Evolutionary conservation across 2,329 filamentous ascomycete genomes (phyloP).

Genomic region (Hypoxylon sp.): DNA sequence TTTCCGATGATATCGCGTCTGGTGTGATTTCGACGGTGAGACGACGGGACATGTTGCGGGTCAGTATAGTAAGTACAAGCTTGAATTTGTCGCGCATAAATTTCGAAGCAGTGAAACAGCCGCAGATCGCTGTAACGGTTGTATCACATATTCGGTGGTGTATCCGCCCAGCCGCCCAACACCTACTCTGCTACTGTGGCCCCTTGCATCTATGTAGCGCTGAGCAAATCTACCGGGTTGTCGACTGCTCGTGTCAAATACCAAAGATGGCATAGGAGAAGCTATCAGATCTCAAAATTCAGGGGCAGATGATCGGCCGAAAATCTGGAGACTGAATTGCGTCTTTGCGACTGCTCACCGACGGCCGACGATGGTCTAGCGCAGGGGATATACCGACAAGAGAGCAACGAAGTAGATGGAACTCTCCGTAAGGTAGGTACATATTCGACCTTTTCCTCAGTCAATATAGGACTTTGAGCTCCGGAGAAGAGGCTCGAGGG

Average conservation of each 20-base stretch:
- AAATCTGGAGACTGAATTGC: constrained; percentile 31
- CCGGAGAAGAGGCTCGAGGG: neutral
- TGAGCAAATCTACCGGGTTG: constrained; percentile 30
- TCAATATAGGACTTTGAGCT: neutral
- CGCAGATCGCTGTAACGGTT: constrained; percentile 41
- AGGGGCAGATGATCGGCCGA: constrained; percentile 31
- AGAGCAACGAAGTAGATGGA: neutral
- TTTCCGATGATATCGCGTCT: constrained; percentile 28
- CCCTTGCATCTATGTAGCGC: constrained; percentile 37
- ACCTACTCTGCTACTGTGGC: too few relatives aligned
- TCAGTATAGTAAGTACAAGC: constrained; percentile 7
- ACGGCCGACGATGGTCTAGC: constrained; percentile 13
- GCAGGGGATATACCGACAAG: neutral
- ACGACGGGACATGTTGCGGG: constrained; percentile 13
- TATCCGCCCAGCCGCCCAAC: constrained; percentile 25
- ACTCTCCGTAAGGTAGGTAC: neutral
- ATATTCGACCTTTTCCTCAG: neutral
- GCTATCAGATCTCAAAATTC: constrained; percentile 20
- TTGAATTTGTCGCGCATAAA: constrained; percentile 33
- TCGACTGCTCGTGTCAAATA: constrained; percentile 33
- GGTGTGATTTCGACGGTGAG: constrained; percentile 22
- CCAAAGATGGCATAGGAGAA: constrained; percentile 17
- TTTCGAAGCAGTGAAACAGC: constrained; percentile 39
- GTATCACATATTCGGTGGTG: constrained; percentile 43
- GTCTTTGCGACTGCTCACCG: constrained; percentile 14